Evolutionary conservation across 352 stramenopile genomes (phyloP), one percentile per base, ranked within the genome.

Genomic region (Pseudoperonospora humuli): DNA sequence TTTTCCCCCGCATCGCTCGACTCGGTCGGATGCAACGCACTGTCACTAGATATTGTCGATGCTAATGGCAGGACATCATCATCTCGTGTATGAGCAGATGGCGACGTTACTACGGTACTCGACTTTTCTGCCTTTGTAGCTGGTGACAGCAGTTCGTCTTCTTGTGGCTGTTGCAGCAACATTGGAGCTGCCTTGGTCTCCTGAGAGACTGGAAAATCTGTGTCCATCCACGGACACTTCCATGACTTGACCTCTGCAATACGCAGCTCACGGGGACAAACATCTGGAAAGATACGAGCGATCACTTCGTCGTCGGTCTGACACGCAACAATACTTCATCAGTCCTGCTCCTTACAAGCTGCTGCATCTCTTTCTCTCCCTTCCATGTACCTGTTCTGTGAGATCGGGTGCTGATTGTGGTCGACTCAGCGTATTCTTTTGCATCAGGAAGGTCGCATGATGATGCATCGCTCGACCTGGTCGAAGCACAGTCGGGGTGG

Each of bases 221-320:
- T 45, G 5, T 83, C 35, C 74, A 88, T 86, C 80, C 77, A 92
- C 11, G 44, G 41, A 53, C 73, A 86, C n/a, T 75, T 28, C 80
- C 80, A 92, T 6, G 70, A 84, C n/a, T 73, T 76, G 0, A 92
- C 77, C 51, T 92, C 80, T 18, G 75, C 78, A 41, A 92, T 73
- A n/a, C 80, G 62, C 38, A 92, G 52, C 23, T 85, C 69, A n/a
- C 76, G 67, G 17, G 79, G 77, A 37, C 84, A 84, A 17, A 92
- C 61, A 50, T 92, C 80, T 0, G 75, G 75, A 34, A 92, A 92
- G 13, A 92, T 87, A 14, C 77, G 74, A 24, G 66, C 51, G 49
- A 84, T 81, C 27, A 73, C 54, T 17, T 67, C 39, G 20, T 83
- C 59, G 14, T 85, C 70, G 1, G 45, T 23, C 57, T 84, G 21